phyloP scores from a whole-genome alignment of 2,329 filamentous ascomycete species.

The Alternaria atra region DNA sequence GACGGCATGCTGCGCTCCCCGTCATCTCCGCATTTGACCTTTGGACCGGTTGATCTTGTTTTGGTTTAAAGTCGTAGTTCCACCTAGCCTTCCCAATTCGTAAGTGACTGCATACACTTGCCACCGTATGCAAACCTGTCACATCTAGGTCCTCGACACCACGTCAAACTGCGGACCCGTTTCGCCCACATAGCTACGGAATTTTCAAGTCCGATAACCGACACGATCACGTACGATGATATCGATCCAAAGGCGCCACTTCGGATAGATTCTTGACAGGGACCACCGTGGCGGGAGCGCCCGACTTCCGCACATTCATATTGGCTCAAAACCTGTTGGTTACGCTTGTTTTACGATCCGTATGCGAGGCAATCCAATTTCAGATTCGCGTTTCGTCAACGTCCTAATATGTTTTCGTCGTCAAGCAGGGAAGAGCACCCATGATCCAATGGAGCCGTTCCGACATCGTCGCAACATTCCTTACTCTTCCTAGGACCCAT shows the following conservation, averaged over 20 bases:
- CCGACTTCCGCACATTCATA: constrained; percentile 1
- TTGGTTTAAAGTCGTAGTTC: neutral
- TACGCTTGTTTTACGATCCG: constrained; percentile 1
- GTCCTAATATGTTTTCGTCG: neutral
- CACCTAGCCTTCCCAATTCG: constrained; percentile 5
- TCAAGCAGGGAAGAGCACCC: neutral
- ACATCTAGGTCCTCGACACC: neutral
- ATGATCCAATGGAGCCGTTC: neutral
- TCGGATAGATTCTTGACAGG: constrained; percentile 5
- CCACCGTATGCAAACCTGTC: neutral
- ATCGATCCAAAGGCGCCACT: constrained; percentile 1
- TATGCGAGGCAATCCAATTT: neutral
- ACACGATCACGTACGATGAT: constrained; percentile 1
- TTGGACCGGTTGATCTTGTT: neutral
- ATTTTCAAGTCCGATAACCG: neutral
- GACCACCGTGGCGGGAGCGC: constrained; percentile 11
- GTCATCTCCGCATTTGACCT: constrained; percentile 7
- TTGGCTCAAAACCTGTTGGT: neutral
- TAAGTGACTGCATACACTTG: constrained; percentile 4
- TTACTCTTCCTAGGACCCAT: neutral
- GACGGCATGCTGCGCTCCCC: neutral
- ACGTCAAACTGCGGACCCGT: neutral
- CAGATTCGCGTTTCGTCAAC: constrained; percentile 1
- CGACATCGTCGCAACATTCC: neutral
- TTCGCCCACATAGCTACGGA: neutral